phyloP scores from a whole-genome alignment of 257 asterid species.

The Ehretia macrophylla region DNA sequence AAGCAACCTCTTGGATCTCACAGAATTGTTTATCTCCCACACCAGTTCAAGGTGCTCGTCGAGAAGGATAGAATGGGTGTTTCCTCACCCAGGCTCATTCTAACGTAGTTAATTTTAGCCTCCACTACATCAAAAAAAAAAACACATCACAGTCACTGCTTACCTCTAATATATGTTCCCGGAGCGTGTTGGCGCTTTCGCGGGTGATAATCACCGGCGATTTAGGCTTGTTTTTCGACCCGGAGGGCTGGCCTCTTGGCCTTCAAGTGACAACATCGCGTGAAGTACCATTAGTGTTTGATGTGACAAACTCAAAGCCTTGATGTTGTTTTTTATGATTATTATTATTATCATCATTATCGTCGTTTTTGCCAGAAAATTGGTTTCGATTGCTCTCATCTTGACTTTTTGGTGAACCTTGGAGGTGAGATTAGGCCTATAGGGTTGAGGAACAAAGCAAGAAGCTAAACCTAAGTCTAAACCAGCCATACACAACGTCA shows the following conservation, averaged over 20 bases:
- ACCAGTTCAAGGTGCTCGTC: no score
- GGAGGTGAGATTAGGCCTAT: constrained; percentile 39
- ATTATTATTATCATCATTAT: constrained; percentile 6
- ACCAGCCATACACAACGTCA: constrained; percentile 61
- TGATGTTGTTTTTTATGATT: constrained; percentile 14
- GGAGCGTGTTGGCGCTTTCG: constrained; percentile 84
- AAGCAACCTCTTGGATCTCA: no score
- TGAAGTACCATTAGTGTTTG: constrained; percentile 10
- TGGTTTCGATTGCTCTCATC: constrained; percentile 37
- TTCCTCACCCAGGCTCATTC: no score
- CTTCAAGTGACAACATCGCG: constrained; percentile 32
- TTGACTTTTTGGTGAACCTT: constrained; percentile 33
- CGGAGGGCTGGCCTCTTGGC: constrained; percentile 59
- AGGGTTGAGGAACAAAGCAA: constrained; percentile 51
- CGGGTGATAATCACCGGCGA: constrained; percentile 85
- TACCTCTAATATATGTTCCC: constrained; percentile 80
- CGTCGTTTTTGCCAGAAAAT: constrained; percentile 45
- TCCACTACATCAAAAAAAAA: no score
- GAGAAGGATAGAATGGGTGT: no score
- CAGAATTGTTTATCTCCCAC: no score
- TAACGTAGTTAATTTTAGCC: no score
- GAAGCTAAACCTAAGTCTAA: constrained; percentile 72
- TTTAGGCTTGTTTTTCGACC: constrained; percentile 73
- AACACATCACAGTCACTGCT: constrained; percentile 57
- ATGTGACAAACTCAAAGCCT: constrained; percentile 11